Conservation (phyloP, 441 rosid genomes). For the Mallotus japonicus region DNA sequence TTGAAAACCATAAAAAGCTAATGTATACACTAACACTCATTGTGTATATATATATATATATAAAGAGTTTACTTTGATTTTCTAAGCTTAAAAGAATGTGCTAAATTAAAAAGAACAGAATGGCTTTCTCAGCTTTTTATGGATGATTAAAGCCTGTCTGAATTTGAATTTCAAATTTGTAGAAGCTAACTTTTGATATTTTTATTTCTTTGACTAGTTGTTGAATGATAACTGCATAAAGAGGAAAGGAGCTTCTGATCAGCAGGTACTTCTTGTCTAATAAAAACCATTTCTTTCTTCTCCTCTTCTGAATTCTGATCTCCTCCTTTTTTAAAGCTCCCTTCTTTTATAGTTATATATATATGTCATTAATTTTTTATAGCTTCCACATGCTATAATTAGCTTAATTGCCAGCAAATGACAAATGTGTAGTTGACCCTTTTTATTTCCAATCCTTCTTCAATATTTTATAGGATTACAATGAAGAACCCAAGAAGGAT, state of each 20-base stretch:
- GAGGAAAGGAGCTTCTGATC: constrained; percentile 53
- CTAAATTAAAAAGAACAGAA: constrained; percentile 22
- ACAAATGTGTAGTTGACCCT: too few relatives aligned
- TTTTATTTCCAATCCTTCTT: background rate
- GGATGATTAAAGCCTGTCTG: constrained; percentile 31
- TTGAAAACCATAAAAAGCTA: constrained; percentile 10
- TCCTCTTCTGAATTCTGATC: background rate
- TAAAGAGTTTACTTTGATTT: background rate
- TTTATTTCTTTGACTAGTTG: constrained; percentile 47
- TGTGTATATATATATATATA: background rate
- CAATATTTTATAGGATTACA: constrained; percentile 24
- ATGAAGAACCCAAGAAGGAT: constrained; percentile 55
- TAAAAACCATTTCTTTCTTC: background rate
- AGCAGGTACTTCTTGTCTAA: constrained; percentile 29
- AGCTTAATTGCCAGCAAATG: background rate
- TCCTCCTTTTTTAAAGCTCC: background rate
- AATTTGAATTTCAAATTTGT: constrained; percentile 20
- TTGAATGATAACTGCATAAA: constrained; percentile 67
- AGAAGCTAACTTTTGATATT: constrained; percentile 9
- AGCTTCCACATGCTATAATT: background rate
- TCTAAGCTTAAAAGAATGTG: constrained; percentile 22
- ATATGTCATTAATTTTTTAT: background rate
- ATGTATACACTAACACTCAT: too few relatives aligned
- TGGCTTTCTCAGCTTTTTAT: constrained; percentile 37
- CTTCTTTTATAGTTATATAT: background rate